Base-by-base conservation (phyloP, 345 rosid species). In the Gossypium arboreum region DNA sequence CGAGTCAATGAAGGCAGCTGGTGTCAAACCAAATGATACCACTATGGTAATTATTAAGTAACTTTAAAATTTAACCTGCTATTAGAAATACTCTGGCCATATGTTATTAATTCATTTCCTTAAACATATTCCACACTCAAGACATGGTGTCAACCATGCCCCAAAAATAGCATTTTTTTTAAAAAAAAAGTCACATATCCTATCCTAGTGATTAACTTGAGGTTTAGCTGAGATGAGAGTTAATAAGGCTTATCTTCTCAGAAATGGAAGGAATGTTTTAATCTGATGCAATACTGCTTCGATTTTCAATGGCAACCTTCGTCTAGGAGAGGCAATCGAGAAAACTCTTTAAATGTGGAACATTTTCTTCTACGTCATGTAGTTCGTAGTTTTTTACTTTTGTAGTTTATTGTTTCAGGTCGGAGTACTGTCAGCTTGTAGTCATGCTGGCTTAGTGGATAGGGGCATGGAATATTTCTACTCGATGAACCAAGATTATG, bases 351-450 rank as follows among this genome's bases (percentile, higher is more conserved):
- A 34, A 6, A 54, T 11, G 1, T 34, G 34, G 54, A 57, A 1
- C 13, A 9, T 59, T 69, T 64, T 47, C 15, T 10, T 44, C 45
- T 39, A 55, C 47, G 13, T 59, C 22, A 22, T 64, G 11, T 39
- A 13, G 24, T 34, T 71, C 34, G 16, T 62, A 65, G n/a, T 4
- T 57, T 63, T 75, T 76, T 22, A 18, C 39, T 65, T 75, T 27
- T 76, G 44, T 51, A 51, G 0, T 63, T 69, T 62, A 61, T 18
- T 43, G 34, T 78, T 72, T 61, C 84, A 86, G 90, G 88, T 90
- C 73, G 88, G 87, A 10, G 88, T 90, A 55, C 47, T 90, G 79
- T 87, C 94, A 74, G 90, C 91, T 16, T 90, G 94, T 71, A 81
- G 92, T 81, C 94, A 90, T 76, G 80, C 87, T 63, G 94, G 94